Conservation (phyloP, 78 protist genomes). For the Dictyostelium capitatum region DNA sequence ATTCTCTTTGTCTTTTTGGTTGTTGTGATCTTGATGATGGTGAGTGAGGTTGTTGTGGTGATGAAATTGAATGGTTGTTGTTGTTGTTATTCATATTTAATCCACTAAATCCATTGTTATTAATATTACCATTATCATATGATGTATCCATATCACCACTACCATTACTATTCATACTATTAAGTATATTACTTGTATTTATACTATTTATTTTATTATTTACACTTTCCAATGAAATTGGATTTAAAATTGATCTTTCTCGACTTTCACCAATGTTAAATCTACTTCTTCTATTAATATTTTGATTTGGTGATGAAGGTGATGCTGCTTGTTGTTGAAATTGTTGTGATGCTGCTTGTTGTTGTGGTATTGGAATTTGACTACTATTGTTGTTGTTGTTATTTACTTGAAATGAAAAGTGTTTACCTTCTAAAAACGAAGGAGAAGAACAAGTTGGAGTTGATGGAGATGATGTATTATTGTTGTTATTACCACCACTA, state of each 20-base stretch:
- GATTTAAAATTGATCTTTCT: constrained; percentile 26
- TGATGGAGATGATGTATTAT: not conserved
- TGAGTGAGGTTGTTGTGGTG: not conserved
- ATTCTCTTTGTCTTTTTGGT: constrained; percentile 34
- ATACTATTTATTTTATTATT: not conserved
- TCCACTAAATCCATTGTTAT: constrained; percentile 3
- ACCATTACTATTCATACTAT: not conserved
- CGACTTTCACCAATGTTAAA: constrained; percentile 43
- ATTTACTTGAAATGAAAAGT: not conserved
- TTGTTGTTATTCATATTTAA: not conserved
- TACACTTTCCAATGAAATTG: not conserved
- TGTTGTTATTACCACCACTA: not conserved
- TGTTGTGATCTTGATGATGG: not conserved
- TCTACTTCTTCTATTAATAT: constrained; percentile 22
- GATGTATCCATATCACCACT: not conserved
- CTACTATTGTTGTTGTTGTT: not conserved
- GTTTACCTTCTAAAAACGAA: constrained; percentile 3
- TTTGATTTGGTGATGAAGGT: constrained; percentile 24
- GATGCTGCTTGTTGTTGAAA: not conserved
- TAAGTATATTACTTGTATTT: not conserved
- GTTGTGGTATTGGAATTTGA: not conserved
- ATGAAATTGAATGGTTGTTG: not conserved
- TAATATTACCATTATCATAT: no score
- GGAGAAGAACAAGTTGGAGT: constrained; percentile 27
- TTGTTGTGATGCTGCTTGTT: not conserved